Conservation (phyloP, 1,284 basidiomycete species). For the Pyrrhoderma noxium region DNA sequence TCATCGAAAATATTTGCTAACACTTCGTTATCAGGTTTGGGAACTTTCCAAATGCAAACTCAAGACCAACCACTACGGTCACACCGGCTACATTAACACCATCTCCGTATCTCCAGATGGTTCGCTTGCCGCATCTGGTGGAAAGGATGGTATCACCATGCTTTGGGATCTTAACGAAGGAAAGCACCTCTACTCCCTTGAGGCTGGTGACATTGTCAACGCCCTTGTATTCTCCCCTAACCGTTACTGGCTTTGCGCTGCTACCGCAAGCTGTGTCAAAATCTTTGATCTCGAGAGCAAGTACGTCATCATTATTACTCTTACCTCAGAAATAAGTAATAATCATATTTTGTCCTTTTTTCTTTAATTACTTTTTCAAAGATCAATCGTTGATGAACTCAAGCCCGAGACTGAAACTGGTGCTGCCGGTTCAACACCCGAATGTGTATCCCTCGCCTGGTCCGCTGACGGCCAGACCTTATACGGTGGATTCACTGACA, state of each 20-base stretch:
- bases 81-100: slow-evolving; percentile 99
- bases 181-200: slow-evolving; percentile 99
- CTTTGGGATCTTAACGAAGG: slow-evolving; percentile 99
- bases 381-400: slow-evolving; percentile 98
- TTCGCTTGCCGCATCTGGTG: slow-evolving; percentile 97
- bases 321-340: neutral
- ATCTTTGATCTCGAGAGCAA: slow-evolving; percentile 99
- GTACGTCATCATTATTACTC: slow-evolving; percentile 42
- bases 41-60: slow-evolving; percentile 99
- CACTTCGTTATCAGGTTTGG: slow-evolving; percentile 73
- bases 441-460: slow-evolving; percentile 98
- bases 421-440: slow-evolving; percentile 80
- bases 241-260: slow-evolving; percentile 99
- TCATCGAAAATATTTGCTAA: slow-evolving; percentile 9
- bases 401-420: slow-evolving; percentile 81
- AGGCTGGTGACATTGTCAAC: slow-evolving; percentile 98
- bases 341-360: neutral
- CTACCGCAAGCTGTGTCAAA: slow-evolving; percentile 97
- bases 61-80: slow-evolving; percentile 99
- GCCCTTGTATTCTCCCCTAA: slow-evolving; percentile 99
- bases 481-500: slow-evolving; percentile 92
- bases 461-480: slow-evolving; percentile 96
- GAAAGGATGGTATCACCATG: slow-evolving; percentile 99
- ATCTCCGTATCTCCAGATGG: slow-evolving; percentile 98
- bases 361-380: slow-evolving; percentile 33